Base-by-base conservation (phyloP, 805 yeast genomes). In the Blastobotrys attinorum region DNA sequence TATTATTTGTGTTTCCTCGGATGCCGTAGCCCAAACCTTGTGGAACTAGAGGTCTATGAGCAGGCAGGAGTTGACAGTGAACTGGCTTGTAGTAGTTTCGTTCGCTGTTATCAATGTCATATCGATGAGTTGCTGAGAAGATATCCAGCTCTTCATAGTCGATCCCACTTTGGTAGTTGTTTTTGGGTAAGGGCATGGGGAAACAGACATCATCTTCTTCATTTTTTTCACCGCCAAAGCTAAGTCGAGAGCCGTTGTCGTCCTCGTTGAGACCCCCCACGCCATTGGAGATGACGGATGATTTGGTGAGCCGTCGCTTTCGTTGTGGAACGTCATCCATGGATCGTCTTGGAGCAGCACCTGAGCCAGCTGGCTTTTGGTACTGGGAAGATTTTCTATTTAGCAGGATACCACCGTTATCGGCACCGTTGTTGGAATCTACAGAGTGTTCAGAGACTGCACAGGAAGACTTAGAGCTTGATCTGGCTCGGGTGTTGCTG, bases 171-270 rank as follows among this genome's bases (percentile, higher is more conserved):
- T 76, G 52, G 21, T 42, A 45, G 40, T 76, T 69, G 11, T 71
- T 68, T 45, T 73, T 77, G 47, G n/a, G n/a, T 81, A 82, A 3
- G 84, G 79, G 40, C 86, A 87, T 82, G 2, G 97, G 97, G 64
- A 89, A 89, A 70, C 97, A 90, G 37, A 90, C 98, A 73, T 90
- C 97, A 59, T 88, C 96, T 57, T 90, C 97, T 0, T 96, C 87
- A 58, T 87, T 96, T 58, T 88, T 96, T 0, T 96, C 86, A 59
- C 88, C 96, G 54, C 85, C 95, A 3, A 59, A 43, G 16, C 60
- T 51, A 23, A 50, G 53, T 31, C 56, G 56, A 6, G 66, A 59
- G 17, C 53, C 64, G 7, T 58, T 55, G 20, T 58, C 62, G 16
- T 53, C 52, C 21, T 52, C 62, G 36, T 46, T 53, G n/a, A n/a